Evolutionary conservation across 495 filamentous ascomycete species (phyloP).

Genomic region (Annulohypoxylon maeteangense): DNA sequence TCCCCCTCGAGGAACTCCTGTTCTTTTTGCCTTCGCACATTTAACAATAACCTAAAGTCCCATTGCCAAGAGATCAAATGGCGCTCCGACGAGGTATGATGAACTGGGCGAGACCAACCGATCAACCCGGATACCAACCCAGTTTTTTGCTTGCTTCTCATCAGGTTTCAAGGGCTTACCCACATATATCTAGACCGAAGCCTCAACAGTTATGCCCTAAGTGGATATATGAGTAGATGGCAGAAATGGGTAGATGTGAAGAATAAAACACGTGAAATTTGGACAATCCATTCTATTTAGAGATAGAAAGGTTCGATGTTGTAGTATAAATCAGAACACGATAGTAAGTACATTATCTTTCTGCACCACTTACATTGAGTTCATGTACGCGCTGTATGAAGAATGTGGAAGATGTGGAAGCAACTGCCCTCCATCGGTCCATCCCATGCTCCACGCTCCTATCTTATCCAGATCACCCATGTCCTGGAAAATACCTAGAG

Average conservation of each 20-base stretch:
- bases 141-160: slow-evolving; percentile 16
- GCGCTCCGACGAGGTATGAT: slow-evolving; percentile 28
- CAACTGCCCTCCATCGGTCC: slow-evolving; percentile 12
- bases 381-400: too few species aligned
- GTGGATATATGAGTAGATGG: not conserved
- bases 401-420: not conserved
- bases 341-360: slow-evolving; percentile 21
- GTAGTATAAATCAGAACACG: not conserved
- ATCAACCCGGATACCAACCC: slow-evolving; percentile 28
- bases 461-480: slow-evolving; percentile 23
- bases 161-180: slow-evolving; percentile 9
- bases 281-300: slow-evolving; percentile 1
- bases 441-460: slow-evolving; percentile 24
- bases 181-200: not conserved
- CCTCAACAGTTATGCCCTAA: not conserved
- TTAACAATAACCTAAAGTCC: slow-evolving; percentile 46
- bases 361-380: not conserved
- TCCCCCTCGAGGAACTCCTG: slow-evolving; percentile 7
- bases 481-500: not conserved
- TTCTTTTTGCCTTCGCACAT: slow-evolving; percentile 31
- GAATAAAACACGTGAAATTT: not conserved
- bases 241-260: not conserved
- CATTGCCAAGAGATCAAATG: slow-evolving; percentile 46
- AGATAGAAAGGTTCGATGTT: not conserved
- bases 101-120: slow-evolving; percentile 40